Conservation (phyloP, 202 grass and related monocot genomes). For the Schoenoplectus triqueter region DNA sequence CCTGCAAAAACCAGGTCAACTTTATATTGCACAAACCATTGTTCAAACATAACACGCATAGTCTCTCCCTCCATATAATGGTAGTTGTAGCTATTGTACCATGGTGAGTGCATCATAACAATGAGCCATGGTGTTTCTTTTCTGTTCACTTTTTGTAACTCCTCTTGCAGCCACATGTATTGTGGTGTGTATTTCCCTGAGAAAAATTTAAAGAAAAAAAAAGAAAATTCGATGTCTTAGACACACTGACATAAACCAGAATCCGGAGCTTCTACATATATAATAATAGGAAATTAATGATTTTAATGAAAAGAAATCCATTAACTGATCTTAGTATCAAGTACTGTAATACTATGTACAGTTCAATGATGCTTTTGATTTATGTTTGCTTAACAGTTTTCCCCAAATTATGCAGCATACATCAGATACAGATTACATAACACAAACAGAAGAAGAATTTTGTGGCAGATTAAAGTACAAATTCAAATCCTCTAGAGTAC, state of each 20-base stretch:
- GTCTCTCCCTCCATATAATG: slow-evolving; percentile 94
- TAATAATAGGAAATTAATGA: background rate
- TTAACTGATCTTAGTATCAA: background rate
- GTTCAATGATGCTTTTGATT: background rate
- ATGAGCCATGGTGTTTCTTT: slow-evolving; percentile 93
- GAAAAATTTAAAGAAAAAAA: slow-evolving; percentile 22
- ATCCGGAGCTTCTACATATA: background rate
- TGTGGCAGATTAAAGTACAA: no score
- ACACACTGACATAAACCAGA: background rate
- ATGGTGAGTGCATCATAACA: slow-evolving; percentile 80
- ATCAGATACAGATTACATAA: background rate
- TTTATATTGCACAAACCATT: slow-evolving; percentile 87
- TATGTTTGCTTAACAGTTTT: background rate
- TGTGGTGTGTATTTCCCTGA: slow-evolving; percentile 86
- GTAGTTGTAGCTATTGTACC: slow-evolving; percentile 97
- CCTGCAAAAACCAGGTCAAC: slow-evolving; percentile 83
- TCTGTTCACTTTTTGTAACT: slow-evolving; percentile 90
- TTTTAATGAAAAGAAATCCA: background rate
- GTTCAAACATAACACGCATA: slow-evolving; percentile 89
- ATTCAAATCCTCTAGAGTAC: no score
- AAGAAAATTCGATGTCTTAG: background rate
- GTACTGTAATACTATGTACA: background rate
- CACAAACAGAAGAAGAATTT: background rate
- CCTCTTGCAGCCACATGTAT: slow-evolving; percentile 75
- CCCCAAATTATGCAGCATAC: background rate